These are phyloP conservation scores for Fusarium poae DNA, from an alignment of 2,329 filamentous ascomycete genomes.

Conservation along the genomic window DNA sequence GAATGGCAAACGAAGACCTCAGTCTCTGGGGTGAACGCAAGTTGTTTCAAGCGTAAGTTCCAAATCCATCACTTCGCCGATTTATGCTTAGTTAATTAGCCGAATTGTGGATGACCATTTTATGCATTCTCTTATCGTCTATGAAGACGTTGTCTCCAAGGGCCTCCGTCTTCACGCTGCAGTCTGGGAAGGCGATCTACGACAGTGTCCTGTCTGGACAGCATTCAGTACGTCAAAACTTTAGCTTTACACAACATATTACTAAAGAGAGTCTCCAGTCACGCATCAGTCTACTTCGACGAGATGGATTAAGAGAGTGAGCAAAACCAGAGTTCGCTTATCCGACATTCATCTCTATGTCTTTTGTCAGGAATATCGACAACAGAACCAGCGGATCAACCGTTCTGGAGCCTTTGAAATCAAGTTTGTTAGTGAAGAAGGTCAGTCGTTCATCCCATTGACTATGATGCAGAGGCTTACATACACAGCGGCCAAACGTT, in stretches of 20 bases:
- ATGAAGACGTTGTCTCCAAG: conserved; percentile 62
- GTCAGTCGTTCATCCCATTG: conserved; percentile 43
- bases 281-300: conserved; percentile 64
- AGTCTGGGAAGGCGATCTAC: conserved; percentile 67
- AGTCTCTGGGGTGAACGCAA: conserved; percentile 62
- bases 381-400: conserved; percentile 65
- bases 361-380: conserved; percentile 68
- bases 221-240: conserved; percentile 66
- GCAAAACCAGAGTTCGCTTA: conserved; percentile 63
- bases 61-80: neutral
- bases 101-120: conserved; percentile 69
- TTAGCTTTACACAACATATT: neutral
- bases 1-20: conserved; percentile 62
- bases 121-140: conserved; percentile 67
- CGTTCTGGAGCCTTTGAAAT: conserved; percentile 65
- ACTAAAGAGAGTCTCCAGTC: conserved; percentile 55
- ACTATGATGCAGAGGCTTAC: conserved; percentile 18
- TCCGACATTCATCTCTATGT: conserved; percentile 69
- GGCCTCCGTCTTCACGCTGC: conserved; percentile 68
- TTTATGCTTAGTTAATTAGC: conserved; percentile 53
- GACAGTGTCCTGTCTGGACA: conserved; percentile 72
- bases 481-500: conserved; percentile 50
- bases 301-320: conserved; percentile 65
- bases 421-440: conserved; percentile 60
- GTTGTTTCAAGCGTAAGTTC: conserved; percentile 68